Conservation (phyloP, 208 protist species). For the Leishmania amazonensis region DNA sequence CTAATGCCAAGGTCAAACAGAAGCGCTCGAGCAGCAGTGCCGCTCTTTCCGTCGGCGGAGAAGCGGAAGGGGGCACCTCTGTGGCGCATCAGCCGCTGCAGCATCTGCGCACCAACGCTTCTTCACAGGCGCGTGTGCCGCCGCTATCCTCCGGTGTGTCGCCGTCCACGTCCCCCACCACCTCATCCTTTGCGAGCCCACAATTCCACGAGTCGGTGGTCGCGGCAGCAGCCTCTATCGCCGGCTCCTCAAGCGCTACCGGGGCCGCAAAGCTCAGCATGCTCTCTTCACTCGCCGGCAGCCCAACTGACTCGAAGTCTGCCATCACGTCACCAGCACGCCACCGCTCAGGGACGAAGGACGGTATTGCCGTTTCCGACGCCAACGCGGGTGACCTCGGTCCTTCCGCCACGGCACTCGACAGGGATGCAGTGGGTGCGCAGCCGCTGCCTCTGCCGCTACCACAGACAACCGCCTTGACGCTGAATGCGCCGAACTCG, state of each 20-base stretch:
- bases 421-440: neutral
- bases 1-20: slow-evolving; percentile 12
- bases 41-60: neutral
- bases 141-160: slow-evolving; percentile 12
- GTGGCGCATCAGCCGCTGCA: neutral
- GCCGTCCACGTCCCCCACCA: slow-evolving; percentile 16
- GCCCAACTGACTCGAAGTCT: neutral
- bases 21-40: slow-evolving; percentile 4
- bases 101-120: neutral
- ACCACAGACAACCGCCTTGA: neutral
- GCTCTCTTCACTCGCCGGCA: slow-evolving; percentile 3
- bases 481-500: neutral
- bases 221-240: neutral
- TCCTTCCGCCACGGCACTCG: neutral
- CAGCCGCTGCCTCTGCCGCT: neutral
- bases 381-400: neutral
- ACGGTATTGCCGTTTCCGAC: neutral
- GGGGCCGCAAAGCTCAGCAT: neutral
- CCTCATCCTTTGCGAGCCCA: slow-evolving; percentile 18
- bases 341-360: neutral
- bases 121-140: slow-evolving; percentile 8
- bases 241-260: neutral
- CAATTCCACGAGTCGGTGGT: slow-evolving; percentile 7
- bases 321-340: neutral
- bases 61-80: neutral